Evolutionary conservation across 306 rosid genomes (phyloP).

Genomic region (Cyclanthera cordifolia): DNA sequence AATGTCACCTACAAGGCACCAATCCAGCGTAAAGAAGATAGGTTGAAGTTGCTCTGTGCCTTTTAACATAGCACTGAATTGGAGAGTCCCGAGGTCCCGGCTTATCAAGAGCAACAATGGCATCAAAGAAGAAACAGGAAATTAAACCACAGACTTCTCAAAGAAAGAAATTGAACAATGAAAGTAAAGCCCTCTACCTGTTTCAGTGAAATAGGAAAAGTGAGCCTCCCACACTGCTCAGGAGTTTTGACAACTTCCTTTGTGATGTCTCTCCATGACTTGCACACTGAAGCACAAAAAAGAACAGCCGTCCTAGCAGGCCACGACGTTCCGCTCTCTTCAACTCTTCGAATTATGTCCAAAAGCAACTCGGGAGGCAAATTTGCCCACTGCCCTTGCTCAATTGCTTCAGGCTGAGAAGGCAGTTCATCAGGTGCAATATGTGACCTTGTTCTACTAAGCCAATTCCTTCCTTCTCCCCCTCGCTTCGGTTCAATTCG

Average conservation of each 20-base stretch:
- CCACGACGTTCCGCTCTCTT: slow-evolving; percentile 69
- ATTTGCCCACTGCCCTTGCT: slow-evolving; percentile 55
- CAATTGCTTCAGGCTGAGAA: slow-evolving; percentile 21
- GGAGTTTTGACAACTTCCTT: slow-evolving; percentile 65
- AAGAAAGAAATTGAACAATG: background rate
- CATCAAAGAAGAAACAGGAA: background rate
- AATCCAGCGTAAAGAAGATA: slow-evolving; percentile 54
- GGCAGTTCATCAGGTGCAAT: slow-evolving; percentile 51
- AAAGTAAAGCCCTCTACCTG: slow-evolving; percentile 38
- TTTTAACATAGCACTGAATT: slow-evolving; percentile 68
- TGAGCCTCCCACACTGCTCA: slow-evolving; percentile 70
- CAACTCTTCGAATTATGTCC: slow-evolving; percentile 71
- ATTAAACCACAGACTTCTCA: background rate
- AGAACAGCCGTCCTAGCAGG: slow-evolving; percentile 52
- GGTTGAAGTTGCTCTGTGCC: slow-evolving; percentile 64
- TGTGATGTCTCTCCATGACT: slow-evolving; percentile 58
- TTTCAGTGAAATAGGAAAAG: slow-evolving; percentile 80
- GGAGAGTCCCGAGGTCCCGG: slow-evolving; percentile 78
- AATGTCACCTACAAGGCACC: slow-evolving; percentile 55
- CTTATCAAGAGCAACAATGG: slow-evolving; percentile 26
- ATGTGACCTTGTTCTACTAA: slow-evolving; percentile 46
- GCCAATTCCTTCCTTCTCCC: slow-evolving; percentile 43
- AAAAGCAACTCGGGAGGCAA: slow-evolving; percentile 63
- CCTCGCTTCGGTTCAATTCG: slow-evolving; percentile 53
- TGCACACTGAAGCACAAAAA: slow-evolving; percentile 74